Evolutionary conservation across 345 rosid genomes (phyloP).

Genomic region (Pelargonium nanum): DNA sequence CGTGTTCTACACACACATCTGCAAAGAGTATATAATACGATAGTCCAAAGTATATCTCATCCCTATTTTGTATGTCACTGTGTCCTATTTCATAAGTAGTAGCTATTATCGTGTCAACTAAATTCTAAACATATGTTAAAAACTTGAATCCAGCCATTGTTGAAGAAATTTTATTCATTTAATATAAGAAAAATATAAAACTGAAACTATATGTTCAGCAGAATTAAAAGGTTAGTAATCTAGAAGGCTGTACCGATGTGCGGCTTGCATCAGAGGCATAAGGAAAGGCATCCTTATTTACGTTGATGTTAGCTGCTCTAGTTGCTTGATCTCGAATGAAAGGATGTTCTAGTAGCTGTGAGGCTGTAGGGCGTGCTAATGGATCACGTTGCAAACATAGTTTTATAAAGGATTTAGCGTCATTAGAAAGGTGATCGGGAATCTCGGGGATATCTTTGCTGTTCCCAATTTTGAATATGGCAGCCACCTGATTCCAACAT

Average conservation of each 20-base stretch:
- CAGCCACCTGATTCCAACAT: conserved; percentile 71
- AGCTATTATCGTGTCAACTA: too few species aligned
- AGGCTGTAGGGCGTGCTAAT: conserved; percentile 68
- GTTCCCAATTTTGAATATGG: conserved; percentile 93
- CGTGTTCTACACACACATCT: too few species aligned
- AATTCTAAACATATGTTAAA: too few species aligned
- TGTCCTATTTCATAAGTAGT: too few species aligned
- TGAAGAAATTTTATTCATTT: too few species aligned
- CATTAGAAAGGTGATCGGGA: conserved; percentile 75
- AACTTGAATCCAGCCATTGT: too few species aligned
- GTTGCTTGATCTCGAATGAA: conserved; percentile 55
- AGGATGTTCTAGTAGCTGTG: conserved; percentile 61
- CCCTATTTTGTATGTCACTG: too few species aligned
- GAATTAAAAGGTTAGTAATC: neutral
- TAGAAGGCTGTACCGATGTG: conserved; percentile 42
- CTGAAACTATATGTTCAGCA: neutral
- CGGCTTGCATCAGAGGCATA: conserved; percentile 55
- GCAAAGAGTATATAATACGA: too few species aligned
- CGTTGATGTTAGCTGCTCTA: conserved; percentile 35
- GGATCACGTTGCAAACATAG: conserved; percentile 88
- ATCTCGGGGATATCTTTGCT: conserved; percentile 89
- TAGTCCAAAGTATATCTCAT: too few species aligned
- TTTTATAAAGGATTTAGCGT: conserved; percentile 65
- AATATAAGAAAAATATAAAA: too few species aligned
- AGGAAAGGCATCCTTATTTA: conserved; percentile 47